phyloP scores from a whole-genome alignment of 2,329 filamentous ascomycete species.

The Talaromyces sp. region DNA sequence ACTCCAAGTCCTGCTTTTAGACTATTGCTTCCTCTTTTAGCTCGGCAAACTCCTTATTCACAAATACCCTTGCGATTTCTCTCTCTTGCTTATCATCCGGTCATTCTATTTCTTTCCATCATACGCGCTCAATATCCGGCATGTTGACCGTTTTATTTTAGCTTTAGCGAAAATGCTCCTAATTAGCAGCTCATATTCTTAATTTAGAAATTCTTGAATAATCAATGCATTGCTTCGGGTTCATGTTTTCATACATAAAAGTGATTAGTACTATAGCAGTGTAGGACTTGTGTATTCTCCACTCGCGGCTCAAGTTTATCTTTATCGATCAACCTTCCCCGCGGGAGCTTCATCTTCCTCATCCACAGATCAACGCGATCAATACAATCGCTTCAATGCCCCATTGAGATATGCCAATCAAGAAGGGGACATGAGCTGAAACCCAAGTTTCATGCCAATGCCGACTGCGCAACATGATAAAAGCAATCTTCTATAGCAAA shows the following conservation, averaged over 20 bases:
- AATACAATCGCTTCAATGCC: neutral
- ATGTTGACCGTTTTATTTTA: slow-evolving; percentile 12
- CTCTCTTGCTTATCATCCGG: slow-evolving; percentile 7
- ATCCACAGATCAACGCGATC: neutral
- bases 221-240: neutral
- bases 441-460: neutral
- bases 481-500: slow-evolving; percentile 66
- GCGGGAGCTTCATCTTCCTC: slow-evolving; percentile 3
- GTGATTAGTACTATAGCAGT: neutral
- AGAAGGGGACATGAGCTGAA: neutral
- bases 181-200: slow-evolving; percentile 1
- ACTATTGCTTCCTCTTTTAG: slow-evolving; percentile 11
- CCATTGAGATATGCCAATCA: neutral
- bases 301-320: neutral
- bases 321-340: slow-evolving; percentile 5
- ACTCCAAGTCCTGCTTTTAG: slow-evolving; percentile 6
- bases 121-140: slow-evolving; percentile 16
- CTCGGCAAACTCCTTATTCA: slow-evolving; percentile 6
- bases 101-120: slow-evolving; percentile 2
- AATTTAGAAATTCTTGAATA: neutral
- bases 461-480: slow-evolving; percentile 51
- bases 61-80: slow-evolving; percentile 20
- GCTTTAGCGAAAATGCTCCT: neutral
- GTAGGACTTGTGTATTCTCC: neutral
- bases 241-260: neutral